Percentiles rank a stretch among this genome's conserved stretches.
Conservation (phyloP, 129 eudicot species). For the Lonicera japonica region DNA sequence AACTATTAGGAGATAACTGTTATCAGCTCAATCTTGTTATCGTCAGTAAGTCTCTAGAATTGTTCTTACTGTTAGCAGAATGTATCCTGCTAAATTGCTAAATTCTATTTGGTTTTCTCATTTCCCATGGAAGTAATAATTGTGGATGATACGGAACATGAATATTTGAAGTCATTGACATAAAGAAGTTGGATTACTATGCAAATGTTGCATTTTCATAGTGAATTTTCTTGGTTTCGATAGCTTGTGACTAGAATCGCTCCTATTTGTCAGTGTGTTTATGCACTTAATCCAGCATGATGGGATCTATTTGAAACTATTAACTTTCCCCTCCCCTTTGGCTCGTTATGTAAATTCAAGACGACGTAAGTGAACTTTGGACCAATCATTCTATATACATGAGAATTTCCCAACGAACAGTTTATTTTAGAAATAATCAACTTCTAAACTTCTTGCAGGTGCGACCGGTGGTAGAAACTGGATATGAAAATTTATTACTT, state of each 20-base stretch:
- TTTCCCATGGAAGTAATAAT: not conserved
- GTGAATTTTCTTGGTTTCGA: not conserved
- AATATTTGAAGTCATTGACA: not conserved
- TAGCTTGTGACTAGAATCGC: not conserved
- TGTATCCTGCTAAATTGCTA: too few relatives aligned
- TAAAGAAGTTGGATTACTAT: not conserved
- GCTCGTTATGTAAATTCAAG: not conserved
- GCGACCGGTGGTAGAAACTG: slow-evolving; percentile 98
- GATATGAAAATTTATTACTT: slow-evolving; percentile 85
- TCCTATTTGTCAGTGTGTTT: not conserved
- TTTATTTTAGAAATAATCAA: not conserved
- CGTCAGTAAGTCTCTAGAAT: too few relatives aligned
- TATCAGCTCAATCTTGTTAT: too few relatives aligned
- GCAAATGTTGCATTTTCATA: not conserved
- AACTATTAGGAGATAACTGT: too few relatives aligned
- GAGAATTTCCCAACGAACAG: not conserved
- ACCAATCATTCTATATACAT: too few relatives aligned
- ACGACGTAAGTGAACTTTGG: not conserved
- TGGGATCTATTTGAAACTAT: not conserved
- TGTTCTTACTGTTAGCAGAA: too few relatives aligned
- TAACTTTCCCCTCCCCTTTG: not conserved
- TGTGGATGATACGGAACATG: not conserved
- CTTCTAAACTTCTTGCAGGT: slow-evolving; percentile 43
- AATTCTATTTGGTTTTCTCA: too few relatives aligned
- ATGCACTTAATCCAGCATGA: not conserved